phyloP scores from a whole-genome alignment of 164 flowering plant species.

The Vitis amurensis region DNA sequence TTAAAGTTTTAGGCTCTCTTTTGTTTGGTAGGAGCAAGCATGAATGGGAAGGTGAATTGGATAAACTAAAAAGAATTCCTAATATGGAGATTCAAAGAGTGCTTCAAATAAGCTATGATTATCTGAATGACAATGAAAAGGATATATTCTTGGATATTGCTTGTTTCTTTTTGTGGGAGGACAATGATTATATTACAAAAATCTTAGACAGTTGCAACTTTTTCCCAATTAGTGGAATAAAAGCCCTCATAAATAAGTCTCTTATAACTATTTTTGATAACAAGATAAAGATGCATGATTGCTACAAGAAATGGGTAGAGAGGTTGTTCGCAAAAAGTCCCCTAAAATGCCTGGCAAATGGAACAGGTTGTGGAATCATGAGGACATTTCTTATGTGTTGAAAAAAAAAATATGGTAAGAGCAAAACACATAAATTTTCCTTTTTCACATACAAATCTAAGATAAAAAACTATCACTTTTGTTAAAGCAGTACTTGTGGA shows the following conservation, averaged over 20 bases:
- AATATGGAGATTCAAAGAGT: not conserved
- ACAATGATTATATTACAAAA: no score
- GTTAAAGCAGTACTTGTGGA: no score
- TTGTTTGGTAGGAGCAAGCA: not conserved
- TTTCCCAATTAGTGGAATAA: no score
- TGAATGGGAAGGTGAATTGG: slow-evolving; percentile 6
- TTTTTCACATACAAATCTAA: no score
- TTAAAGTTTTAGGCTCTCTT: slow-evolving; percentile 7
- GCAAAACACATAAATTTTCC: no score
- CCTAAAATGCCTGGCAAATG: not conserved
- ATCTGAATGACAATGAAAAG: not conserved
- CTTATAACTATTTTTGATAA: no score
- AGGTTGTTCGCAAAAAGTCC: not conserved
- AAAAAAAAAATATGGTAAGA: slow-evolving; percentile 2
- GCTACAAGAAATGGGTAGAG: no score
- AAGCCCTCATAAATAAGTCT: no score
- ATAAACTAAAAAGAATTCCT: not conserved
- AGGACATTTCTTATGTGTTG: slow-evolving; percentile 2
- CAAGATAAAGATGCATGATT: no score
- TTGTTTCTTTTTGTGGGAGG: no score
- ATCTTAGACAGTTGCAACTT: no score
- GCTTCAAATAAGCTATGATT: slow-evolving; percentile 5
- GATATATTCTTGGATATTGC: not conserved
- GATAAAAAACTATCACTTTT: no score
- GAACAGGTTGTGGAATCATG: not conserved